phyloP scores from a whole-genome alignment of 345 rosid genomes.

The Gynandropsis gynandra region DNA sequence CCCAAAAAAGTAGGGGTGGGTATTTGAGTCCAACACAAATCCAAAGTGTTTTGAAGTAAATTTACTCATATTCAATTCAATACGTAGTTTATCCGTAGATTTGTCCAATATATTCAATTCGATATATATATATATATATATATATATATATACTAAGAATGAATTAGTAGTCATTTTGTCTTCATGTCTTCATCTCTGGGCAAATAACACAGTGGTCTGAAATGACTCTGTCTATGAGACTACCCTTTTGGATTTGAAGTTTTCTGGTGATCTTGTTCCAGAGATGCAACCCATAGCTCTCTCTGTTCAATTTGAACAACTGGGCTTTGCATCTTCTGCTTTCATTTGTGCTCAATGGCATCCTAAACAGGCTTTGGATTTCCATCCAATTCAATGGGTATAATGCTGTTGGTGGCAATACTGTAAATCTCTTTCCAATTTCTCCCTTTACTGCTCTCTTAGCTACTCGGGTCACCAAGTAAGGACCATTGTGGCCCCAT shows the following conservation, averaged over 20 bases:
- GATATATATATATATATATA: too few relatives aligned
- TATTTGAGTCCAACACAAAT: too few relatives aligned
- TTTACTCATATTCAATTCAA: too few relatives aligned
- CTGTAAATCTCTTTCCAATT: conserved; percentile 36
- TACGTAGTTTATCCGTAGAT: too few relatives aligned
- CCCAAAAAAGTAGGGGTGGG: too few relatives aligned
- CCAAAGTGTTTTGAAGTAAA: too few relatives aligned
- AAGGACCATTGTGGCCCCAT: conserved; percentile 92
- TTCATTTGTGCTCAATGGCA: conserved; percentile 30
- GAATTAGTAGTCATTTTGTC: neutral
- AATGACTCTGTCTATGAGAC: conserved; percentile 46
- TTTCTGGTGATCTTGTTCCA: conserved; percentile 73
- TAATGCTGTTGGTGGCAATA: conserved; percentile 56
- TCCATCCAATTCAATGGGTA: conserved; percentile 65
- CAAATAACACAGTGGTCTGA: conserved; percentile 53
- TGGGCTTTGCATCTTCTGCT: conserved; percentile 41
- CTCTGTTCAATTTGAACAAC: conserved; percentile 39
- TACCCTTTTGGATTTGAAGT: conserved; percentile 49
- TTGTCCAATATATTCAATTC: too few relatives aligned
- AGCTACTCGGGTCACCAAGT: conserved; percentile 61
- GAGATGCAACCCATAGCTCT: conserved; percentile 57
- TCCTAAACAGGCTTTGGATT: conserved; percentile 46
- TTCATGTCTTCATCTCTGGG: conserved; percentile 21
- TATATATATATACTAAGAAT: too few relatives aligned
- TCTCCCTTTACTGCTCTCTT: conserved; percentile 33